Percentiles rank a stretch among this genome's conserved stretches.
Conservation (phyloP, 2,329 filamentous ascomycete species). For the Pseudocercospora cruenta region DNA sequence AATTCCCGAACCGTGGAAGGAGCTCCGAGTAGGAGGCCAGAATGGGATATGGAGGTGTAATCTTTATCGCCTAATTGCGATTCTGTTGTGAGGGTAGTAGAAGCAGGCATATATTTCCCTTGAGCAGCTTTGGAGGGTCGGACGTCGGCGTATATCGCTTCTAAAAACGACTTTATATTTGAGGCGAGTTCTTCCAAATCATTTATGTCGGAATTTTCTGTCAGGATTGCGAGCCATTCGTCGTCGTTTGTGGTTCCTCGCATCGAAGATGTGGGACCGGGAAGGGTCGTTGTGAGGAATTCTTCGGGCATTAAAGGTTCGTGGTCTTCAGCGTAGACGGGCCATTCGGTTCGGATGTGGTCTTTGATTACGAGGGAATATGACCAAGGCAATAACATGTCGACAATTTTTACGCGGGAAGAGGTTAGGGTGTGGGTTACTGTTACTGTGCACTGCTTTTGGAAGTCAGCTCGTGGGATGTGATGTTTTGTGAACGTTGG, state of each 20-base stretch:
- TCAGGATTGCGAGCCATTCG: constrained; percentile 1
- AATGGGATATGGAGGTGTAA: background rate
- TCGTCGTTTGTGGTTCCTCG: background rate
- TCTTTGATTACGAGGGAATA: constrained; percentile 3
- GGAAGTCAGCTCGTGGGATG: background rate
- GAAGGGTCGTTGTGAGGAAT: background rate
- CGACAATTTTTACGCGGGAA: background rate
- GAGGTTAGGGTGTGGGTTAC: background rate
- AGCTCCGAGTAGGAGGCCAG: background rate
- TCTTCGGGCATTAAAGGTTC: constrained; percentile 1
- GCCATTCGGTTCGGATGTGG: background rate
- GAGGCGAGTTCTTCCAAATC: background rate
- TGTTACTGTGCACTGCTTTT: background rate
- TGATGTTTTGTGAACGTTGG: background rate
- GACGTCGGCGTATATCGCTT: background rate
- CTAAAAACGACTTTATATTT: background rate
- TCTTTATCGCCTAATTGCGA: background rate
- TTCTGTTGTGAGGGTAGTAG: background rate
- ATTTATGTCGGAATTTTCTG: background rate
- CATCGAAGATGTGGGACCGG: background rate
- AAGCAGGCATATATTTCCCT: background rate
- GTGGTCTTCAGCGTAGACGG: constrained; percentile 4
- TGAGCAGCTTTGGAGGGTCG: background rate
- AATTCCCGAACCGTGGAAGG: background rate
- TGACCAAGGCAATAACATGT: background rate